Percentiles rank a stretch among this genome's conserved stretches.
These are phyloP conservation scores for Pyrus communis DNA, from an alignment of 306 rosid genomes.

Conservation along the genomic window DNA sequence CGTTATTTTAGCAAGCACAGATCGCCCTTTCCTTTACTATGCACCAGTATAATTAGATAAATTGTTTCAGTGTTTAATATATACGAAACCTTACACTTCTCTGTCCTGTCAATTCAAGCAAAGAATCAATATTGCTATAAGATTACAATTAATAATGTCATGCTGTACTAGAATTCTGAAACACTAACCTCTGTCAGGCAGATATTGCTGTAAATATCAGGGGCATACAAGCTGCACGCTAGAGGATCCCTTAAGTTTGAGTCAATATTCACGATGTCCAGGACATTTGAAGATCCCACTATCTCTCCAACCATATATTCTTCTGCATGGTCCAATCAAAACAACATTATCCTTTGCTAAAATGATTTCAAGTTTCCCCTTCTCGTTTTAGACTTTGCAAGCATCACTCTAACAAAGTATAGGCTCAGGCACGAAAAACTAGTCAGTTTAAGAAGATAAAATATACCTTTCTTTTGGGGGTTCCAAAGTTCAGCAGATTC, in stretches of 20 bases:
- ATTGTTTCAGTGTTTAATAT: background rate
- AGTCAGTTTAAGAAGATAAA: background rate
- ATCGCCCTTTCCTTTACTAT: background rate
- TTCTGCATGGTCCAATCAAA: slow-evolving; percentile 38
- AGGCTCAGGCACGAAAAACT: background rate
- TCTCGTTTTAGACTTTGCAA: background rate
- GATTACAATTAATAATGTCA: background rate
- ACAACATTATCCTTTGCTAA: slow-evolving; percentile 7
- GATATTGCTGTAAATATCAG: slow-evolving; percentile 47
- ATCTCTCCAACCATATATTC: slow-evolving; percentile 32
- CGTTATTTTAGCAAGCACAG: background rate
- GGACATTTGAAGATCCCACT: slow-evolving; percentile 27
- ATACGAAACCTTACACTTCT: background rate
- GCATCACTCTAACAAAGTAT: background rate
- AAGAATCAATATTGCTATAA: background rate
- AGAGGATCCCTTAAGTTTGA: slow-evolving; percentile 48
- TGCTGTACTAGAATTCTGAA: slow-evolving; percentile 6
- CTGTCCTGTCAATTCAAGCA: background rate
- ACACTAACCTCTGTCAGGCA: slow-evolving; percentile 69
- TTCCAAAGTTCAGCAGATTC: slow-evolving; percentile 22
- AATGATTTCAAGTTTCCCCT: background rate
- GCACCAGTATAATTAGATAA: background rate
- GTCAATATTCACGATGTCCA: slow-evolving; percentile 46
- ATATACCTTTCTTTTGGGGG: slow-evolving; percentile 47
- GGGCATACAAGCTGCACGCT: slow-evolving; percentile 68